Evolutionary conservation across 306 rosid species (phyloP).

Genomic region (Castanea crenata): DNA sequence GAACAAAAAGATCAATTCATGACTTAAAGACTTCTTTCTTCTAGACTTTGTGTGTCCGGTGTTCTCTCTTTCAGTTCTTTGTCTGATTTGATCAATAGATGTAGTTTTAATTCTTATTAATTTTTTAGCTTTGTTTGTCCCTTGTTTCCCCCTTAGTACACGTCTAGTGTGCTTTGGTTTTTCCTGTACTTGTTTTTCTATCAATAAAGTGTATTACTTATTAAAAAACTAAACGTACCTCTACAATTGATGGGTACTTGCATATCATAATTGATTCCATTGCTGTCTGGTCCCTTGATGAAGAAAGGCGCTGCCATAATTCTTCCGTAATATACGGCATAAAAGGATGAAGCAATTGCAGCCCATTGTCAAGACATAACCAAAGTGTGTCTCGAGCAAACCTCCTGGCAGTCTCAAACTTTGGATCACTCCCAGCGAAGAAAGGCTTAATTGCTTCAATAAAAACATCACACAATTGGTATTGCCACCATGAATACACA

Average conservation of each 20-base stretch:
- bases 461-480: conserved; percentile 92
- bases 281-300: conserved; percentile 45
- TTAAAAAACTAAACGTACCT: conserved; percentile 52
- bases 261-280: conserved; percentile 78
- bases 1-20: too few species aligned
- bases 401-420: conserved; percentile 53
- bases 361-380: conserved; percentile 90
- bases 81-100: too few species aligned
- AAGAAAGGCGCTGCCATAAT: conserved; percentile 98
- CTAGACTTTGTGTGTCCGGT: too few species aligned
- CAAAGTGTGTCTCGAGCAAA: conserved; percentile 81
- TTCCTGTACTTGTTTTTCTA: too few species aligned
- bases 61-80: too few species aligned
- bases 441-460: conserved; percentile 92
- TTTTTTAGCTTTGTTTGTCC: too few species aligned
- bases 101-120: too few species aligned
- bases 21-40: too few species aligned
- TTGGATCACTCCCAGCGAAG: conserved; percentile 61
- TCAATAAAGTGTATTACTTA: neutral
- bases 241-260: conserved; percentile 62
- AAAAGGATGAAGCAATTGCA: conserved; percentile 93
- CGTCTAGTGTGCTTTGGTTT: too few species aligned
- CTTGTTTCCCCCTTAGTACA: too few species aligned
- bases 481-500: conserved; percentile 92
- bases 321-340: conserved; percentile 98